Base-by-base conservation (phyloP, 352 stramenopile species). In the Pythium dissimile region DNA sequence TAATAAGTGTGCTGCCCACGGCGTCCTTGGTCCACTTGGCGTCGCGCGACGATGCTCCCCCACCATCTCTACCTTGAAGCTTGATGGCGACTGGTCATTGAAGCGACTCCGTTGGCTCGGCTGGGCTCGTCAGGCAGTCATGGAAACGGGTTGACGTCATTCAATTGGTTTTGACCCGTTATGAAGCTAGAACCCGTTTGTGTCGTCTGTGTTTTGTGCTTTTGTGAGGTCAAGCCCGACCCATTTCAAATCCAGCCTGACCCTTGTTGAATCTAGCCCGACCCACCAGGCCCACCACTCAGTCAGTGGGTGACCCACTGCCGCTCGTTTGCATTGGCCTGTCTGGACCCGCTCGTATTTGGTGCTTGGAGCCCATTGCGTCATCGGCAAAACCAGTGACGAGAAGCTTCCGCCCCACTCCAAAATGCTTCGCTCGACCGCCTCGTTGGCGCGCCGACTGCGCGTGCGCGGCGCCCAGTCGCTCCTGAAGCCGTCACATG, bases 321-420 rank as follows among this genome's bases (percentile, higher is more conserved):
- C 56, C 56, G 38, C 56, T 64, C 56, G 35, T 64, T 64, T 59
- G 21, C 9, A 20, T 16, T 50, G 56, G 48, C 57, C 48, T 20
- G 57, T 64, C 57, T 64, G 21, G 48, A 51, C 58, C 58, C 50
- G 26, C 50, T 20, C 18, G 26, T 24, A 20, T 42, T 62, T 54
- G 59, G 50, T 62, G 59, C 51, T 61, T 67, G 51, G 59, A 35
- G 51, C 42, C 18, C 47, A 55, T 26, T 60, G 59, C 59, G 59
- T 66, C 59, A 66, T 66, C 48, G 21, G 57, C 20, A n/a, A 21
- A 26, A 39, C 37, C 54, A 18, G 44, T 55, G 54, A 62, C 54
- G 45, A 52, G 31, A 24, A 20, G 18, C 8, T 18, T 31, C 50
- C 26, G 28, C 4, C 28, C 35, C 37, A 12, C 24, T n/a, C n/a